Base-by-base conservation (phyloP, 768 basidiomycete genomes). In the Coprinopsis marcescibilis region DNA sequence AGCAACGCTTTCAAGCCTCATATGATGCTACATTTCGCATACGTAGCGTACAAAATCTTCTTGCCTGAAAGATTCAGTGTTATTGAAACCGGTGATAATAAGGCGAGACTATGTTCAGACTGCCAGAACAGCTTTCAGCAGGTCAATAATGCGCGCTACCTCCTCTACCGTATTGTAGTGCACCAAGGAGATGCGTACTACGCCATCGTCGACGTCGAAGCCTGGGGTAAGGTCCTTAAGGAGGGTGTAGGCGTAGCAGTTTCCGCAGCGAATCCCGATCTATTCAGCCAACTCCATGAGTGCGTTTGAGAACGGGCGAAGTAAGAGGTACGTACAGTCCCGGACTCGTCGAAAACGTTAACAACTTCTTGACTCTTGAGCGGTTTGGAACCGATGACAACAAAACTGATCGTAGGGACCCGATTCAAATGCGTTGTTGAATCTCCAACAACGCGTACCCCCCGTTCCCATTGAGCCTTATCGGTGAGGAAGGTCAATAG, bases 151-250 rank as follows among this genome's bases (percentile, higher is more conserved):
- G 55, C 52, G 66, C 45, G 78, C 61, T 1, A 86, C 84, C 55
- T 89, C 85, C 48, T 79, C 73, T 2, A 83, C 66, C 0, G 87
- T 89, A 56, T 89, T 88, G 55, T 89, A 87, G 54, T 89, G 88
- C 19, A 87, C 84, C 21, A 89, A 60, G 1, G 85, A 87, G 45
- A 89, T 78, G 3, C 88, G 75, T 17, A 88, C 81, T 2, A 85
- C 80, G 0, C 79, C 85, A 49, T 88, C 85, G 0, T 73, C 68
- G 1, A 70, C 58, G 54, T 84, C 77, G 36, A 85, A 49, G 51
- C 76, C 77, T 6, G 84, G 83, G 14, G 58, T 60, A 7, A 85
- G 63, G 21, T 65, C 62, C 5, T 72, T 66, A 7, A 85, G 63
- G 13, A 87, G 65, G 0, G 76, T 78, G 57, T 83, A 83, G 2